Evolutionary conservation across 163 green algal genomes (phyloP).

Genomic region (Chloromonas sp.): DNA sequence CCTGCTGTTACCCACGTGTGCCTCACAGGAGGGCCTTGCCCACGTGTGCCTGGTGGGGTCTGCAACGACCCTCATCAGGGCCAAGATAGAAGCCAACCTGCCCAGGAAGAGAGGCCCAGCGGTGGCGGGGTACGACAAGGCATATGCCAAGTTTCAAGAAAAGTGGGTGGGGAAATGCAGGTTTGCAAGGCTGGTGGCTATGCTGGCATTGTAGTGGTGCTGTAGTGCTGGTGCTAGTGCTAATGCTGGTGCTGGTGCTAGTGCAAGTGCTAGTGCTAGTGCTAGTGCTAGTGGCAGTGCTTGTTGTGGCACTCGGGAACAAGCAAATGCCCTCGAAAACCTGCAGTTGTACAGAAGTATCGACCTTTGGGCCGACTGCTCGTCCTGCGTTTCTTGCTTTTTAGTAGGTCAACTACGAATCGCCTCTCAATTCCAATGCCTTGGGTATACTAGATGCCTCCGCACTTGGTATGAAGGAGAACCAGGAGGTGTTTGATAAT

Average conservation of each 20-base stretch:
- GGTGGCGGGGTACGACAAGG: constrained; percentile 83
- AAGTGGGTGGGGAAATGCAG: constrained; percentile 21
- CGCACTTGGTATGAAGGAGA: neutral
- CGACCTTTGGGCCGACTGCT: too few species aligned
- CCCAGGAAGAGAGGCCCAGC: constrained; percentile 86
- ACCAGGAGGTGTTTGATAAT: too few species aligned
- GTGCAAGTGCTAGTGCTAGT: too few species aligned
- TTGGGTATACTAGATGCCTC: neutral
- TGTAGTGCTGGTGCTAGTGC: too few species aligned
- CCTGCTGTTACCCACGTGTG: neutral
- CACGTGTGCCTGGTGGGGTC: constrained; percentile 89
- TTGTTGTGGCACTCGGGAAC: too few species aligned
- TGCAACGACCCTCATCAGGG: constrained; percentile 63
- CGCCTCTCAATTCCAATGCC: too few species aligned
- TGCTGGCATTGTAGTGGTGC: too few species aligned
- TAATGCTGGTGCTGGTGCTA: too few species aligned
- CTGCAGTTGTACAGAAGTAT: too few species aligned
- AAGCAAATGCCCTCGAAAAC: too few species aligned
- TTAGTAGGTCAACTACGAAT: neutral
- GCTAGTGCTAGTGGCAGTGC: too few species aligned
- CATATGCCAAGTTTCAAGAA: constrained; percentile 68
- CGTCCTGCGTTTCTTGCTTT: neutral
- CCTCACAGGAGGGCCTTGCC: constrained; percentile 76
- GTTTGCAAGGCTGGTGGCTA: too few species aligned
- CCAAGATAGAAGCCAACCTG: constrained; percentile 82